Evolutionary conservation across 73 alveolate species (phyloP).

Genomic region (Tetrahymena thermophila): DNA sequence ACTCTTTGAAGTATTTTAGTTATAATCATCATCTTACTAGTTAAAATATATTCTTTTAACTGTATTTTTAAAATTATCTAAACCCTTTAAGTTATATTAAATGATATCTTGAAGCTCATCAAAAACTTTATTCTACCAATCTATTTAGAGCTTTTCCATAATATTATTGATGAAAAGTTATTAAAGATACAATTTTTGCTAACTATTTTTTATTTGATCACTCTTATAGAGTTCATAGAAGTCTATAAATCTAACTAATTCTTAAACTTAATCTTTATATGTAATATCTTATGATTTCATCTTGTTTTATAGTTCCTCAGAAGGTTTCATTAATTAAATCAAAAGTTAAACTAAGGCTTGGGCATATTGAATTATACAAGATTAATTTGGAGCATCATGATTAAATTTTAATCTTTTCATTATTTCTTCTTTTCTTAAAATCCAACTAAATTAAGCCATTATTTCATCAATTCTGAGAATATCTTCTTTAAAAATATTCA

Average conservation of each 20-base stretch:
- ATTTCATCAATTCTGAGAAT: not conserved
- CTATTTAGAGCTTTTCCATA: not conserved
- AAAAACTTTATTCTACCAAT: not conserved
- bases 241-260: not conserved
- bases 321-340: not conserved
- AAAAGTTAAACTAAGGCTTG: not conserved
- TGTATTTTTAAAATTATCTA: not conserved
- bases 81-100: not conserved
- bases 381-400: not conserved
- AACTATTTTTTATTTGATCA: not conserved
- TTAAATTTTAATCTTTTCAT: not conserved
- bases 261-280: not conserved
- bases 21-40: not conserved
- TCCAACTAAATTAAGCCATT: not conserved
- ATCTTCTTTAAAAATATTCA: not conserved
- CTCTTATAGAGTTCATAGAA: not conserved
- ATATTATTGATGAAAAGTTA: not conserved
- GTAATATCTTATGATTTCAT: not conserved
- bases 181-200: not conserved
- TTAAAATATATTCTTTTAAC: not conserved
- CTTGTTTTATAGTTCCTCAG: not conserved
- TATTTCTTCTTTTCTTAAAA: not conserved
- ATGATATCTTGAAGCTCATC: not conserved
- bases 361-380: not conserved
- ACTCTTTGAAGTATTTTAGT: not conserved